phyloP scores from a whole-genome alignment of 306 rosid genomes.

The Vicia sativa region DNA sequence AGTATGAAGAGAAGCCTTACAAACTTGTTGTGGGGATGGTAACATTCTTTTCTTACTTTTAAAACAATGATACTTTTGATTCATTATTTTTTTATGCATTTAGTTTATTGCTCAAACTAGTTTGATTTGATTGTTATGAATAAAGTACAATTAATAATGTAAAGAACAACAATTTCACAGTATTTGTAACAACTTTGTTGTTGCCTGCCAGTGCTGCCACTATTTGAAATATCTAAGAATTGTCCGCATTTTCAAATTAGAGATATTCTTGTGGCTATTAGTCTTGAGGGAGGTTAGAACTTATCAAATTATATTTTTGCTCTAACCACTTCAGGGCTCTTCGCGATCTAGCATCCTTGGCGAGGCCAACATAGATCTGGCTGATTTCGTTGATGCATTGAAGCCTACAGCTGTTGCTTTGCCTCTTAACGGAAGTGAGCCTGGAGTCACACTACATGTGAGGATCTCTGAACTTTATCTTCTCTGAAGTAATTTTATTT shows the following conservation, averaged over 20 bases:
- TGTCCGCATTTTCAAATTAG: constrained; percentile 16
- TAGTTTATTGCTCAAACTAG: constrained; percentile 26
- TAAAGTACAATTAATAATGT: constrained; percentile 16
- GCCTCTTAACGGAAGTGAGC: constrained; percentile 82
- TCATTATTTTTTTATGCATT: background rate
- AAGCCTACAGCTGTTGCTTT: constrained; percentile 77
- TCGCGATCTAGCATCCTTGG: constrained; percentile 96
- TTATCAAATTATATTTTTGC: constrained; percentile 43
- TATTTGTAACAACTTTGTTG: constrained; percentile 25
- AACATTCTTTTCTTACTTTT: constrained; percentile 43
- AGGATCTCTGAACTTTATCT: constrained; percentile 49
- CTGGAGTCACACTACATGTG: constrained; percentile 85
- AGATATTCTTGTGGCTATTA: constrained; percentile 13
- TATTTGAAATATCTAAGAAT: constrained; percentile 17
- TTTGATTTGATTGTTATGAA: constrained; percentile 18
- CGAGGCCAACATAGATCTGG: constrained; percentile 81
- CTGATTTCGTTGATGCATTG: constrained; percentile 90
- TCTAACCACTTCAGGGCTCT: constrained; percentile 73
- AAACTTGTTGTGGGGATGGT: constrained; percentile 94
- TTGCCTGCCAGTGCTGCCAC: constrained; percentile 29
- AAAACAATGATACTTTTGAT: constrained; percentile 19
- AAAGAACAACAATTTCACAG: constrained; percentile 3
- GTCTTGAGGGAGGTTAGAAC: constrained; percentile 37
- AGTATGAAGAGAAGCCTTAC: constrained; percentile 85
- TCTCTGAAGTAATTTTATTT: constrained; percentile 27